These are phyloP conservation scores for Ilyonectria destructans DNA, from an alignment of 2,329 filamentous ascomycete genomes.

Conservation along the genomic window DNA sequence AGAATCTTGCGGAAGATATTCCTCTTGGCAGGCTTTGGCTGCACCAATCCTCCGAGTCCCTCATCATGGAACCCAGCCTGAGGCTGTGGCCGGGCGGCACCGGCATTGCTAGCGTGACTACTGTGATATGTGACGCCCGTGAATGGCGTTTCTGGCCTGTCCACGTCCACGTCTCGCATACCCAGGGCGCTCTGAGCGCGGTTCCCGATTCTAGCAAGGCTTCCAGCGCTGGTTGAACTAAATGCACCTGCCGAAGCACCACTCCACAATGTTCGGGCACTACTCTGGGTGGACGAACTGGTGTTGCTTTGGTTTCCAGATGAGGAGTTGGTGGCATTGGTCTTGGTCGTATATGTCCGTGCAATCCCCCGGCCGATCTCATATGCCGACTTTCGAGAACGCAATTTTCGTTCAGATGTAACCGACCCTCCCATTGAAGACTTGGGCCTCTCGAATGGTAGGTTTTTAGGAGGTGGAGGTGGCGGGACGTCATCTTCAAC, in stretches of 20 bases:
- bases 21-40: conserved; percentile 84
- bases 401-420: conserved; percentile 64
- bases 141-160: conserved; percentile 76
- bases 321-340: conserved; percentile 85
- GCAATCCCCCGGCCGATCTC: conserved; percentile 82
- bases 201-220: conserved; percentile 84
- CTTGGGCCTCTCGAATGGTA: conserved; percentile 69
- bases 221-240: conserved; percentile 96
- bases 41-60: conserved; percentile 83
- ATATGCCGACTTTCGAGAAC: conserved; percentile 82
- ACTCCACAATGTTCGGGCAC: conserved; percentile 92
- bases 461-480: conserved; percentile 72
- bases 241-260: conserved; percentile 91
- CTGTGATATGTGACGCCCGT: conserved; percentile 93
- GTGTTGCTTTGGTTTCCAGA: conserved; percentile 80
- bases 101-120: conserved; percentile 79
- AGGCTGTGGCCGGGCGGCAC: conserved; percentile 72
- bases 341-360: conserved; percentile 91
- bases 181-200: conserved; percentile 78
- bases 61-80: conserved; percentile 79
- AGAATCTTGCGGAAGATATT: conserved; percentile 98
- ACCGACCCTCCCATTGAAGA: conserved; percentile 68
- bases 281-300: conserved; percentile 84
- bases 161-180: conserved; percentile 69
- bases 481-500: conserved; percentile 66